Conservation (phyloP, 73 alveolate genomes). For the Symbiodinium natans region DNA sequence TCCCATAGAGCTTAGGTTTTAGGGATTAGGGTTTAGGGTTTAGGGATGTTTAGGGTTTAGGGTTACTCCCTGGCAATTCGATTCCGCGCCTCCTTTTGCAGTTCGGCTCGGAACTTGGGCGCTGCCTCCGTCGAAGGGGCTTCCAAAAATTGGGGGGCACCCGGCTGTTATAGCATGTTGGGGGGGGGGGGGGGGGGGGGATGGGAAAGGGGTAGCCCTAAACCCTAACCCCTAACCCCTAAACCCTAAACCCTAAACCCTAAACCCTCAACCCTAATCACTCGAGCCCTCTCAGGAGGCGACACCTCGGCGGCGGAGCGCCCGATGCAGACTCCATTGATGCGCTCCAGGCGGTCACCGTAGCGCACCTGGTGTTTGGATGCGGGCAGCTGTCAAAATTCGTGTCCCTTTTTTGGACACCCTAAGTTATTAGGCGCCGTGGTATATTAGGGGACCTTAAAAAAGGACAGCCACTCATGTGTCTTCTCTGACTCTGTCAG, state of each 20-base stretch:
- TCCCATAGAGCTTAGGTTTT: no score
- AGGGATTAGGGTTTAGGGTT: neutral
- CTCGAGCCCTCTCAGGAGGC: neutral
- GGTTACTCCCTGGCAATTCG: no score
- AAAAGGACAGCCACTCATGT: neutral
- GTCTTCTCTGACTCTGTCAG: neutral
- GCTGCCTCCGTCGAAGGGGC: neutral
- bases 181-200: no score
- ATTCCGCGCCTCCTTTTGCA: conserved; percentile 41
- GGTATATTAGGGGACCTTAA: neutral
- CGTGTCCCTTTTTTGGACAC: no score
- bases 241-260: no score
- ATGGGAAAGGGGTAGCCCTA: no score
- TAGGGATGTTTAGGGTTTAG: no score
- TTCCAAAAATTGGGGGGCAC: neutral
- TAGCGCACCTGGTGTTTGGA: conserved; percentile 66
- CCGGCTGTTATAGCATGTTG: neutral
- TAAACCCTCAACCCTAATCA: no score
- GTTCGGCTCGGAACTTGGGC: conserved; percentile 53
- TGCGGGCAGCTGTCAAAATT: no score
- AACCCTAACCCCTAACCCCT: neutral
- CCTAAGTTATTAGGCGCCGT: neutral
- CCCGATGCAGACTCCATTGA: conserved; percentile 44
- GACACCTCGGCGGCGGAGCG: conserved; percentile 45
- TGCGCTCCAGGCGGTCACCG: conserved; percentile 72